phyloP scores from a whole-genome alignment of 768 basidiomycete species.

The Dioszegia aurantiaca region DNA sequence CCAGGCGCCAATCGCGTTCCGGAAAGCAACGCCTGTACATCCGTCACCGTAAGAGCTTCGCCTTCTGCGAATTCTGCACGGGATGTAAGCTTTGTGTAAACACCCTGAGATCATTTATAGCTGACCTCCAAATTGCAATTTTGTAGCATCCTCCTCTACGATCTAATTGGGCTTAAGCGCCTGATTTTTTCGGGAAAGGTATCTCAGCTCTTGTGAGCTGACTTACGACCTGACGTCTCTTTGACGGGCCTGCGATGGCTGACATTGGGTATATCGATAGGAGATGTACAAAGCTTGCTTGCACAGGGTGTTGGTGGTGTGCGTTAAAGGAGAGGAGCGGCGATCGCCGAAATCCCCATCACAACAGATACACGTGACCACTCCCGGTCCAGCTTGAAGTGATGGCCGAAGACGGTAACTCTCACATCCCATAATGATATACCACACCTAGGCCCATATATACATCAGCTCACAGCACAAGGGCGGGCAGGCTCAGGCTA shows the following conservation, averaged over 20 bases:
- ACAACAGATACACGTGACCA: not conserved
- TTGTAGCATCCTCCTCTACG: conserved; percentile 46
- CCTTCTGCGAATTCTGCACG: conserved; percentile 43
- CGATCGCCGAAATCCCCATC: not conserved
- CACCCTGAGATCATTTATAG: not conserved
- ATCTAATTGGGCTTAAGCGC: conserved; percentile 21
- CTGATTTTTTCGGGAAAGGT: not conserved
- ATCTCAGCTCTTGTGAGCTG: not conserved
- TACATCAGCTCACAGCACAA: no score
- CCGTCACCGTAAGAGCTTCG: conserved; percentile 44
- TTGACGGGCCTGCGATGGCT: conserved; percentile 17
- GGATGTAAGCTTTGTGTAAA: not conserved
- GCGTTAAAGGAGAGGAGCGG: not conserved
- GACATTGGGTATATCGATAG: not conserved
- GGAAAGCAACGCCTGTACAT: conserved; percentile 32
- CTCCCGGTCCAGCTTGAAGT: not conserved
- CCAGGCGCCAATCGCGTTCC: conserved; percentile 28
- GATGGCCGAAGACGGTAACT: not conserved
- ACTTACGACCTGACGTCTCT: conserved; percentile 20
- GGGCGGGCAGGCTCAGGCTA: no score
- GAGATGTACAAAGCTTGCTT: not conserved
- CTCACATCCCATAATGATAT: no score
- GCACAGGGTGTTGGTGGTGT: not conserved
- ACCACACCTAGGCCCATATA: no score
- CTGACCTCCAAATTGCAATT: conserved; percentile 48